Evolutionary conservation across 1,139 yeast genomes (phyloP).

Genomic region (Hanseniaspora sp.): DNA sequence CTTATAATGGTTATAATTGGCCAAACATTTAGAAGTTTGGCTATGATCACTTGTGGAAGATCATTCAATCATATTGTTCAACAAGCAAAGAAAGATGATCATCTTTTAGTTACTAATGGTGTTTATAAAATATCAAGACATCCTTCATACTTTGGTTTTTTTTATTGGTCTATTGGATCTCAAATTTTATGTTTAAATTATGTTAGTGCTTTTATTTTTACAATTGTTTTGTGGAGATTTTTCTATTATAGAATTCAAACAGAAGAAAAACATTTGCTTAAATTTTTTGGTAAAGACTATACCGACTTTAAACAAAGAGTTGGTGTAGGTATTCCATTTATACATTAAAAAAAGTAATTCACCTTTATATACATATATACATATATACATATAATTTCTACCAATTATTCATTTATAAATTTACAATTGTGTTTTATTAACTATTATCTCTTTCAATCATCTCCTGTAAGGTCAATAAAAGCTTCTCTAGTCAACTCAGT

Average conservation of each 20-base stretch:
- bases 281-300: conserved; percentile 64
- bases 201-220: conserved; percentile 39
- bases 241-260: conserved; percentile 52
- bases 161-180: conserved; percentile 86
- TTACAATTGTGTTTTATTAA: neutral
- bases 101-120: conserved; percentile 60
- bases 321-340: conserved; percentile 55
- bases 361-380: neutral
- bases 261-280: conserved; percentile 56
- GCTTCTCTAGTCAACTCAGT: conserved; percentile 15
- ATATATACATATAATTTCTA: neutral
- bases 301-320: conserved; percentile 40
- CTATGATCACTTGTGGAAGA: conserved; percentile 79
- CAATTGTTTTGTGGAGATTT: conserved; percentile 48
- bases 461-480: conserved; percentile 27
- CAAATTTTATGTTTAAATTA: conserved; percentile 63
- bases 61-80: conserved; percentile 82
- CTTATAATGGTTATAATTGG: conserved; percentile 42
- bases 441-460: conserved; percentile 16
- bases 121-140: conserved; percentile 60
- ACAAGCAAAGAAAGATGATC: conserved; percentile 41
- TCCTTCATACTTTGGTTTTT: conserved; percentile 86
- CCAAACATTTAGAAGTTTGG: conserved; percentile 54
- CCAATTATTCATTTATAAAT: neutral
- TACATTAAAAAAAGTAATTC: conserved; percentile 24